Evolutionary conservation across 2,329 filamentous ascomycete genomes (phyloP).

Genomic region (Waltergamsia citrina): DNA sequence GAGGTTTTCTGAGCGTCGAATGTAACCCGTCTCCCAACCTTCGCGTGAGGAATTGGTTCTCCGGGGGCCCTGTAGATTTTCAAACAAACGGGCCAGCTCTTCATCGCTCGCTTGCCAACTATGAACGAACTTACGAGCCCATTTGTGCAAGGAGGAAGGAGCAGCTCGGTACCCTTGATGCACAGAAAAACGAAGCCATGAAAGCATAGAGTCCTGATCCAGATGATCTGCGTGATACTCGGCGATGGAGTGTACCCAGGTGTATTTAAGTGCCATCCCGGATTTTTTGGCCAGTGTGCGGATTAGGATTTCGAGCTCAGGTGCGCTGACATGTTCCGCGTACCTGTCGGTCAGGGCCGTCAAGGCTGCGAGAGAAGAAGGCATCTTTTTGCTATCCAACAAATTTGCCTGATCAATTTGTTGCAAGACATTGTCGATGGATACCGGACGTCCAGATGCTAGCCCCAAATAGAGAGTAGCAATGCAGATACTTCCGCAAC

Average conservation of each 20-base stretch:
- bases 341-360: constrained; percentile 24
- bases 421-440: not conserved
- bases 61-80: too few relatives aligned
- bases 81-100: not conserved
- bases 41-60: not conserved
- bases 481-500: too few relatives aligned
- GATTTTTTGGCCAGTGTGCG: constrained; percentile 14
- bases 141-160: too few relatives aligned
- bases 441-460: not conserved
- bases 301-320: constrained; percentile 18
- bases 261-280: constrained; percentile 14
- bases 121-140: not conserved
- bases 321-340: constrained; percentile 12
- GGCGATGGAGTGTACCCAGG: constrained; percentile 18
- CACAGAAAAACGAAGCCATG: constrained; percentile 22
- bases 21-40: constrained; percentile 1
- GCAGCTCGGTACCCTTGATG: constrained; percentile 9
- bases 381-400: too few relatives aligned
- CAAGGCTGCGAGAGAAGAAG: too few relatives aligned
- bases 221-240: constrained; percentile 18
- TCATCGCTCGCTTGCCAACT: constrained; percentile 20
- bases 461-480: too few relatives aligned
- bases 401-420: not conserved
- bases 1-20: not conserved
- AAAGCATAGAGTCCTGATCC: constrained; percentile 14